phyloP scores from a whole-genome alignment of 768 basidiomycete species.

The Rhodotorula toruloides region DNA sequence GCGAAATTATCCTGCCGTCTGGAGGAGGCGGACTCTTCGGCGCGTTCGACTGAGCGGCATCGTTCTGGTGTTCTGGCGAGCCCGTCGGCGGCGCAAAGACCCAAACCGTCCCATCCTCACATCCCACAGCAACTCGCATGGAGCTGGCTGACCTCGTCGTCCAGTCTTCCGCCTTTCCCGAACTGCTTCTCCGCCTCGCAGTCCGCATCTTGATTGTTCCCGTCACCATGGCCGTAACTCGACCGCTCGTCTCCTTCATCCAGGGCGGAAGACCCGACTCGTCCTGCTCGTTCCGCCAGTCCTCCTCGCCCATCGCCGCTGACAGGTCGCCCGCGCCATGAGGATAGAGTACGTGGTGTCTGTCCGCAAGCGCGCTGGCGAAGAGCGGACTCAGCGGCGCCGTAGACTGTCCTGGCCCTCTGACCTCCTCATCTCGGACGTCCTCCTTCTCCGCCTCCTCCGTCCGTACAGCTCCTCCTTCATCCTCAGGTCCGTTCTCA shows the following conservation, averaged over 20 bases:
- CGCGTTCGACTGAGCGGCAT: not conserved
- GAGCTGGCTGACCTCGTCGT: not conserved
- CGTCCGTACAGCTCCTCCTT: not conserved
- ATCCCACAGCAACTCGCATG: conserved; percentile 25
- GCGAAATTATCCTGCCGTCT: not conserved
- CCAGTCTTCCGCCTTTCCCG: no score
- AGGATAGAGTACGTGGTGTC: not conserved
- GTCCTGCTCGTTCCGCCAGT: no score
- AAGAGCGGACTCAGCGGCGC: not conserved
- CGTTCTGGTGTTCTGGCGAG: not conserved
- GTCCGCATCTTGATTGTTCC: not conserved
- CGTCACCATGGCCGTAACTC: conserved; percentile 6
- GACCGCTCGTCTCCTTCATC: conserved; percentile 18
- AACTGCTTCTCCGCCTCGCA: no score
- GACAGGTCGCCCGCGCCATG: not conserved
- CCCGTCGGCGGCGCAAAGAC: conserved; percentile 18
- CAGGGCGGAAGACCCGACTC: conserved; percentile 5
- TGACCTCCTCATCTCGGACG: not conserved
- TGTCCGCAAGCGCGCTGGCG: not conserved
- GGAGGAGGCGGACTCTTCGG: not conserved
- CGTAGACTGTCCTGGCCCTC: not conserved
- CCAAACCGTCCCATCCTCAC: conserved; percentile 34
- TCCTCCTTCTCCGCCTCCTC: no score
- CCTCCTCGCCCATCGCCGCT: not conserved
- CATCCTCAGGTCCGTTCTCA: not conserved